Conservation (phyloP, 2,329 filamentous ascomycete species). For the Phyllosticta capitalensis region DNA sequence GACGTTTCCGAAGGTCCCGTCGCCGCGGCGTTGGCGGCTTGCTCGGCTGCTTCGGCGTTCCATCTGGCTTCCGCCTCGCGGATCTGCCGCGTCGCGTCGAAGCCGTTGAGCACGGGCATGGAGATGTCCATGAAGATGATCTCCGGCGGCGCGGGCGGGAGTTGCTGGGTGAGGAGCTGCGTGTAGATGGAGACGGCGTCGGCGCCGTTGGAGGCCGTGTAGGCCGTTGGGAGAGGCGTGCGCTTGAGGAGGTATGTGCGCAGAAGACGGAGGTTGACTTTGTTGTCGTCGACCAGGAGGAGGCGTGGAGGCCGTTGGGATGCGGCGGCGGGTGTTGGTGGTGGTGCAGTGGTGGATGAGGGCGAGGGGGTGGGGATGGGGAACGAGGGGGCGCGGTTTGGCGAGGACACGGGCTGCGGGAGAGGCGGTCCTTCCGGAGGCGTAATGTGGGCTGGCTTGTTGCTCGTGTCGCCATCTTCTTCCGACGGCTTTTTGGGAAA, state of each 20-base stretch:
- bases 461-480: neutral
- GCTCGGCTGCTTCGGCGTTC: neutral
- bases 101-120: conserved; percentile 39
- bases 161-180: conserved; percentile 15
- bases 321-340: neutral
- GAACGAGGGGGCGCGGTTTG: neutral
- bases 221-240: neutral
- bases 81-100: conserved; percentile 36
- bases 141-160: conserved; percentile 16
- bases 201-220: conserved; percentile 28
- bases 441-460: neutral
- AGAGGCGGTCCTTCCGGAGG: conserved; percentile 2
- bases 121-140: conserved; percentile 39
- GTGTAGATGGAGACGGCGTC: conserved; percentile 29
- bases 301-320: conserved; percentile 5
- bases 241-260: conserved; percentile 23
- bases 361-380: neutral
- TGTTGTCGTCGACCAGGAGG: conserved; percentile 13
- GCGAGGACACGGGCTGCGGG: neutral
- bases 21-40: neutral
- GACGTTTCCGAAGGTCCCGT: neutral
- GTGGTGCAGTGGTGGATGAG: neutral
- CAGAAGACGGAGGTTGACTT: conserved; percentile 46
- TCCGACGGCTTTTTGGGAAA: conserved; percentile 3
- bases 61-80: conserved; percentile 21